These are phyloP conservation scores for Suillus luteus DNA, from an alignment of 768 basidiomycete genomes.

Conservation along the genomic window DNA sequence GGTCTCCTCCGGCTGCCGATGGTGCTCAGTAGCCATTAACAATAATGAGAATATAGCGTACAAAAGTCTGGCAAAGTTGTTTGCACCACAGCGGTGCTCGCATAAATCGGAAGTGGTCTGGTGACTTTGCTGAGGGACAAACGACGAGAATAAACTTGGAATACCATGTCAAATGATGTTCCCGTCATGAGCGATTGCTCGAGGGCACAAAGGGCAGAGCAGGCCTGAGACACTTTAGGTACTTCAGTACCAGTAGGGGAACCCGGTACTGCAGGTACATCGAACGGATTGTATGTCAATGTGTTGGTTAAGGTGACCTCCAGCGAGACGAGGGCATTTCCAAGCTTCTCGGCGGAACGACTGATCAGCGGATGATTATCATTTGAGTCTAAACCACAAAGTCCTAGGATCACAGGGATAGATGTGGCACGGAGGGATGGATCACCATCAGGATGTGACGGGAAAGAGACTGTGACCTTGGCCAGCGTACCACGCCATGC, in stretches of 20 bases:
- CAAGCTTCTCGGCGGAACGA: background rate
- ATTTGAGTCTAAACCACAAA: too few relatives aligned
- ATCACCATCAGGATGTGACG: background rate
- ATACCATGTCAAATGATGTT: conserved; percentile 12
- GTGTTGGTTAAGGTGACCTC: background rate
- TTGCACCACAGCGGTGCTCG: conserved; percentile 6
- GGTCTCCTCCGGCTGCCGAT: background rate
- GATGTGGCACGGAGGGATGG: background rate
- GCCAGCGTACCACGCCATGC: background rate
- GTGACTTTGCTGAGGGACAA: background rate
- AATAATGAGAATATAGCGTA: background rate
- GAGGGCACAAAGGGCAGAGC: conserved; percentile 6
- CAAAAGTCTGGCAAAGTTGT: background rate
- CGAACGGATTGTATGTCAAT: background rate
- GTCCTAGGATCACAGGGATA: background rate
- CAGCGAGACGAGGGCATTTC: background rate
- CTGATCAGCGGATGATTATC: background rate
- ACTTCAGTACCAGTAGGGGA: background rate
- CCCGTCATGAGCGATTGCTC: conserved; percentile 12
- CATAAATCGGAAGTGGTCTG: conserved; percentile 7
- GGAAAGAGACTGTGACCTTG: conserved; percentile 1
- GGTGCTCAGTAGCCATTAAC: background rate
- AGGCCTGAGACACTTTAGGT: background rate
- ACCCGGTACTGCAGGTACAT: background rate
- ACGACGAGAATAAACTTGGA: conserved; percentile 5